A percentile compares a stretch with the other conserved stretches of the same genome.
Conservation (phyloP, 192 early-diverging fungal species). For the Backusella morwellensis region DNA sequence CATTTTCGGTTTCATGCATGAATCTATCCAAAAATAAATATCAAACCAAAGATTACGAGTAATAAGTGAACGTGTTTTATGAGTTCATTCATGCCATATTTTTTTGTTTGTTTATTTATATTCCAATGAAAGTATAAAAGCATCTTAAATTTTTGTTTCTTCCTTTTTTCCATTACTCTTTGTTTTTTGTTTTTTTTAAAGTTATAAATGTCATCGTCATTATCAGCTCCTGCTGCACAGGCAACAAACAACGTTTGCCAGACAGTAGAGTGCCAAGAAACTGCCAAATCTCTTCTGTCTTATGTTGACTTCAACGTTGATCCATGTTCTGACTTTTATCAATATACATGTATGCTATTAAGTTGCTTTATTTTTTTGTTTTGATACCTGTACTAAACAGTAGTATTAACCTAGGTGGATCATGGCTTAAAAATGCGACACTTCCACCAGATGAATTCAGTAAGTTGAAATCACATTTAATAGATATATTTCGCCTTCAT, state of each 20-base stretch:
- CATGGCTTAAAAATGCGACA: conserved; percentile 46
- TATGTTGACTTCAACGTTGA: conserved; percentile 52
- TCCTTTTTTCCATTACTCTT: not conserved
- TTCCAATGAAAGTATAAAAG: not conserved
- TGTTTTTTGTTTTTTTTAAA: not conserved
- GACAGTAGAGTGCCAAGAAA: conserved; percentile 53
- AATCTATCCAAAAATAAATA: not conserved
- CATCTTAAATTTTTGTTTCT: not conserved
- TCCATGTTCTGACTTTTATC: conserved; percentile 66
- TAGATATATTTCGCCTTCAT: too few species aligned
- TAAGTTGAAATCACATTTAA: not conserved
- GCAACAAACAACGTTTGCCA: conserved; percentile 35
- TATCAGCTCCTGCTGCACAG: not conserved
- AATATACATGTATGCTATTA: conserved; percentile 50
- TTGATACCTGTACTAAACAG: not conserved
- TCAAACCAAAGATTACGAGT: not conserved
- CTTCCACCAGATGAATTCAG: conserved; percentile 61
- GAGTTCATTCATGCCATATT: not conserved
- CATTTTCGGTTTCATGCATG: not conserved
- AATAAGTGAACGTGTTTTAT: not conserved
- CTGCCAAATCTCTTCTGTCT: conserved; percentile 48
- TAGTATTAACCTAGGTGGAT: conserved; percentile 47
- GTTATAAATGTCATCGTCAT: not conserved
- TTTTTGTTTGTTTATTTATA: not conserved
- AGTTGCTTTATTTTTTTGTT: not conserved